phyloP scores from a whole-genome alignment of 108 stramenopile genomes.

The Cyclotella cryptica region DNA sequence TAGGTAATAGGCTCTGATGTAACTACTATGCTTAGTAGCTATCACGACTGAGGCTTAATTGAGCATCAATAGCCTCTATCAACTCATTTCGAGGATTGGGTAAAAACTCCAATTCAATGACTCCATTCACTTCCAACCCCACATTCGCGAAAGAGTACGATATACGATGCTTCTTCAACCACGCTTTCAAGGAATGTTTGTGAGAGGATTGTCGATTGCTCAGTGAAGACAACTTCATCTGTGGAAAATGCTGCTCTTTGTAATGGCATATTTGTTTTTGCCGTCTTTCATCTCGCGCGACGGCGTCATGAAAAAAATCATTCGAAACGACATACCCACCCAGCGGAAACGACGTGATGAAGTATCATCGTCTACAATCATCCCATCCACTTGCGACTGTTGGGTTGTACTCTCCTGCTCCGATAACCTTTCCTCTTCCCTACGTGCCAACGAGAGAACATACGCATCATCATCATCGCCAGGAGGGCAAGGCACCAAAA shows the following conservation, averaged over 20 bases:
- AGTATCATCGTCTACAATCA: conserved; percentile 41
- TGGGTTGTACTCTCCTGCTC: conserved; percentile 7
- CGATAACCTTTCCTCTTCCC: conserved; percentile 59
- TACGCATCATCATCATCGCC: conserved; percentile 90
- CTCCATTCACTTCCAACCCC: conserved; percentile 70
- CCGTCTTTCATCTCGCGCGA: conserved; percentile 59
- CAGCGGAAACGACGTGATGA: not conserved
- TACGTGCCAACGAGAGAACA: conserved; percentile 71
- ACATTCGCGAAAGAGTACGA: conserved; percentile 84
- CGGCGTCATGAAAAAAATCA: conserved; percentile 88
- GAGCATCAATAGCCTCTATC: conserved; percentile 64
- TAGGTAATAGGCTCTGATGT: too few species aligned
- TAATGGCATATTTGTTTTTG: conserved; percentile 23
- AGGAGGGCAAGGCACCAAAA: conserved; percentile 76
- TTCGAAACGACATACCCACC: conserved; percentile 78
- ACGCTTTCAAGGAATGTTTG: conserved; percentile 16
- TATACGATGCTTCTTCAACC: conserved; percentile 65
- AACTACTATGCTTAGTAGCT: not conserved
- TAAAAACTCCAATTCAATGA: conserved; percentile 72
- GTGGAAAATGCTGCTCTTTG: not conserved
- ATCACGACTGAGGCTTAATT: not conserved
- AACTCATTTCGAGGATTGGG: conserved; percentile 83
- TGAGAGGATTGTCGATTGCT: not conserved
- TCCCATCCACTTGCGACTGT: conserved; percentile 37
- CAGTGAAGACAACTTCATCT: conserved; percentile 16